These are phyloP conservation scores for Pedinophyceae sp. DNA, from an alignment of 139 green algal genomes.

Conservation along the genomic window DNA sequence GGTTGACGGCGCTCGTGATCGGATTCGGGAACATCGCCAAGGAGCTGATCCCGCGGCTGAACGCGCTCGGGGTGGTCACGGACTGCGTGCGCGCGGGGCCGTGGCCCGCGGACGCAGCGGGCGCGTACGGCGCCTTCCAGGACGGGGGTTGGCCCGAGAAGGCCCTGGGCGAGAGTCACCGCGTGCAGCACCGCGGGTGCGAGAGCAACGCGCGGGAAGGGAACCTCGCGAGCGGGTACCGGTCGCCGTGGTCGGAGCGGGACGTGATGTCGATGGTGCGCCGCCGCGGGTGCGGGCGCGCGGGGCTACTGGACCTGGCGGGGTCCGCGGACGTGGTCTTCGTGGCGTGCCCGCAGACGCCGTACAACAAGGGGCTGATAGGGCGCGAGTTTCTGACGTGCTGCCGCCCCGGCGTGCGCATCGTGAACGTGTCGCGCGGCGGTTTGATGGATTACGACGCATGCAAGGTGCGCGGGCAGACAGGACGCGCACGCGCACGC, in stretches of 20 bases:
- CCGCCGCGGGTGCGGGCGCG: constrained; percentile 9
- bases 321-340: constrained; percentile 19
- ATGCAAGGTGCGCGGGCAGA: too few relatives aligned
- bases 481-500: too few relatives aligned
- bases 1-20: constrained; percentile 21
- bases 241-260: constrained; percentile 1
- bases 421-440: constrained; percentile 42
- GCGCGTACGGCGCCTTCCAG: neutral
- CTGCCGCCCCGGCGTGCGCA: constrained; percentile 25
- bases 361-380: constrained; percentile 23
- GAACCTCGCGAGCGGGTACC: neutral
- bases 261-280: constrained; percentile 9
- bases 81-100: neutral
- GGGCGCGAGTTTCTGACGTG: constrained; percentile 17
- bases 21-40: constrained; percentile 35
- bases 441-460: constrained; percentile 37
- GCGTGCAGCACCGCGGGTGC: neutral
- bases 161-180: neutral
- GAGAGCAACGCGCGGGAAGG: constrained; percentile 1
- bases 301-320: constrained; percentile 12
- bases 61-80: neutral
- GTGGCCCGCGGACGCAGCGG: too few relatives aligned
- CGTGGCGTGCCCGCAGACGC: constrained; percentile 25
- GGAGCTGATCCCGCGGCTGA: constrained; percentile 29
- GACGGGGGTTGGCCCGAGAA: constrained; percentile 2